Base-by-base conservation (phyloP, 1,284 basidiomycete genomes). In the Trametes sp. region DNA sequence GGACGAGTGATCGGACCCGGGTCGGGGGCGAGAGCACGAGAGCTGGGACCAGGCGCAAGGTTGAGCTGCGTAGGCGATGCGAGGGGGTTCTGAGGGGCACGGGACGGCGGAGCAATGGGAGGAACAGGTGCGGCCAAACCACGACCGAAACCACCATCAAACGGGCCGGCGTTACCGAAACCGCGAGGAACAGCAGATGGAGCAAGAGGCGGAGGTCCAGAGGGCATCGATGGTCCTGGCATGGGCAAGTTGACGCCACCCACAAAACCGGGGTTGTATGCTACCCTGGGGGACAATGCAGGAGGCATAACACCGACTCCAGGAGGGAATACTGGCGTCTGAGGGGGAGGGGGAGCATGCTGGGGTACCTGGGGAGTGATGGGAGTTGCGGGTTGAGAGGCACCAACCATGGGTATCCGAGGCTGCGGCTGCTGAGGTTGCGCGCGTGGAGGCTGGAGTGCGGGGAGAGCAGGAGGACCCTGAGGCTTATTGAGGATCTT, bases 1-100 rank as follows among this genome's bases (percentile, higher is more conserved):
- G 87, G 86, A 29, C 87, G 81, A n/a, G 82, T 82, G 64, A 90
- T 87, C 23, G 87, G 88, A 14, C 87, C 87, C 21, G 81, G 87
- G 62, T 81, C 82, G 1, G 75, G 71, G 10, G 50, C 52, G 73
- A 75, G 10, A 71, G 74, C 36, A 73, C 71, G 53, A 76, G 78
- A 56, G 54, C 77, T 73, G 41, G 80, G 72, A 24, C 73, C 76
- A n/a, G 77, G 70, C 26, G 72, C 70, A 16, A 77, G 61, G 44
- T 57, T 63, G 26, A 74, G 65, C 61, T 71, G 67, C 2, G 80
- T 79, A 14, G 82, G 81, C 5, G 82, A 82, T 16, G 74, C 73
- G 33, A 77, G 70, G 16, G 76, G 70, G 52, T 76, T 80, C 62
- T 73, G 76, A 16, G 67, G 61, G 33, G 65, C 69, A 57, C 78